Conservation (phyloP, 129 eudicot species). For the Mikania micrantha region DNA sequence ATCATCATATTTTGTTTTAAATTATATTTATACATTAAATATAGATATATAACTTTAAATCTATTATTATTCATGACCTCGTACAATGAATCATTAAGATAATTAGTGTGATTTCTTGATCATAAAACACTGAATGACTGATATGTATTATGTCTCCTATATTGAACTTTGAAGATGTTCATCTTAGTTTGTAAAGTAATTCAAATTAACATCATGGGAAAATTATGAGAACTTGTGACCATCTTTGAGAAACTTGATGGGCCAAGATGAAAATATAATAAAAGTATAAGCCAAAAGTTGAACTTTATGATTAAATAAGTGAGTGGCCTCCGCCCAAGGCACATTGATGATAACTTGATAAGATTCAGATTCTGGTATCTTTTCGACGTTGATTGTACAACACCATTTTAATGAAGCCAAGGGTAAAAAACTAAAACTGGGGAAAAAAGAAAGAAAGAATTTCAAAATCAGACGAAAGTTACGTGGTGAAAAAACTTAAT, state of each 20-base stretch:
- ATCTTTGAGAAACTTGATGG: background rate
- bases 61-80: too few species aligned
- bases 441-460: too few species aligned
- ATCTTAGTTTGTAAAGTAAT: background rate
- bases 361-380: slow-evolving; percentile 38
- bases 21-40: too few species aligned
- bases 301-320: background rate
- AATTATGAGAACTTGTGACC: background rate
- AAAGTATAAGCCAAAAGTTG: background rate
- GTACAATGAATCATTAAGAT: too few species aligned
- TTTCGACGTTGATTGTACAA: slow-evolving; percentile 16
- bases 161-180: background rate
- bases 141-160: too few species aligned
- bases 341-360: slow-evolving; percentile 21
- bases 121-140: too few species aligned
- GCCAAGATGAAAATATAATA: background rate
- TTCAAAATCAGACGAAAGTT: too few species aligned
- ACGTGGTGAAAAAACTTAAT: too few species aligned
- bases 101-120: too few species aligned
- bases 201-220: background rate
- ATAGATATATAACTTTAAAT: too few species aligned
- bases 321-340: slow-evolving; percentile 19
- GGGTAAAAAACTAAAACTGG: too few species aligned
- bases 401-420: background rate
- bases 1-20: too few species aligned